Base-by-base conservation (phyloP, 2,329 filamentous ascomycete genomes). In the Sarocladiaceae sp. region DNA sequence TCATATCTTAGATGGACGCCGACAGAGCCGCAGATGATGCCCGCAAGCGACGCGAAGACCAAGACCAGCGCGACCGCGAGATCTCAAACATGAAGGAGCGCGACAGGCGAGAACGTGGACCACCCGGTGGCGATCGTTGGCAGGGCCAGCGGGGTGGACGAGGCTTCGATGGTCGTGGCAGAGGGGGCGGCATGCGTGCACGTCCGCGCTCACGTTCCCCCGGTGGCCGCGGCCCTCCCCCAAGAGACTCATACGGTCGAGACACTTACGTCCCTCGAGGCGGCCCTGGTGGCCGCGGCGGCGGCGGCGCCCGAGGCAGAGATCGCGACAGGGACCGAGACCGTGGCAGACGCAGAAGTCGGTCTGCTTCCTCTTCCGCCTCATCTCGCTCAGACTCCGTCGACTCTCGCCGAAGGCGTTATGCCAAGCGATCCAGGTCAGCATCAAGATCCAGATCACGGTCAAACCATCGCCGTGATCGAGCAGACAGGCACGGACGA, bases 1-100 rank as follows among this genome's bases (percentile, higher is more conserved):
- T n/a, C n/a, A n/a, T n/a, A n/a, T n/a, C n/a, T n/a, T 35, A 90
- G 88, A 80, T 88, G 43, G 84, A 94, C 58, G 85, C 88, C 27
- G 88, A 93, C 53, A 85, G 83, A 61, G 83, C 83, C 33, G 85
- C 85, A 21, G 86, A 93, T 58, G 82, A 86, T 57, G 78, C 80
- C 21, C 82, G 83, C 45, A 76, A 76, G 44, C 79, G 82, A 54
- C 81, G 83, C 51, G 85, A 91, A 57, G 78, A 83, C 45, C 76
- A 85, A 47, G 76, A 82, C 53, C 73, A 78, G 41, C 81, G 85
- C 46, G 86, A 93, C 48, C 80, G 80, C 49, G 83, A 88, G 43
- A 56, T 88, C 33, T 76, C 83, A 50, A 73, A 74, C 32, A 69
- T 88, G 44, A 78, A 86, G 58, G 80, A 85, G 46, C 74, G 76